Evolutionary conservation across 805 yeast species (phyloP), one percentile per base, ranked within the genome.

Genomic region (Brettanomyces sp.): DNA sequence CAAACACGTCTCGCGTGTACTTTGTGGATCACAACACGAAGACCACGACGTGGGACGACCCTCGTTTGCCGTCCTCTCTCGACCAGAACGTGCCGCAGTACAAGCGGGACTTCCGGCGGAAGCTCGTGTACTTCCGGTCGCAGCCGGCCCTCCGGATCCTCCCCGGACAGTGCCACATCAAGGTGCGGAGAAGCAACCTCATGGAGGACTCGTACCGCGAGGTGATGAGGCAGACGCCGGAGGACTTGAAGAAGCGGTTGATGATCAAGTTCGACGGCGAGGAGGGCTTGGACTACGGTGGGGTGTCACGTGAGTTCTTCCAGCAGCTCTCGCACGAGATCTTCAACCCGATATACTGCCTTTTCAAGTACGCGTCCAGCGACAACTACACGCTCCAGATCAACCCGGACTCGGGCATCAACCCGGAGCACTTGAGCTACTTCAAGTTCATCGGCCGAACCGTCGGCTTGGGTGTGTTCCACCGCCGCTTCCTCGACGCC

Each of bases 21-120:
- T 93, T 93, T 65, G 99, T 93, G 54, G 99, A 93, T 66, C 99
- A 93, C 72, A 93, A 93, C 68, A 93, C 99, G 32, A 93, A 93
- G 70, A 93, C 99, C 0, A 93, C 99, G 0, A 93, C 99, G 1
- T 93, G 99, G 99, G 99, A 93, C 67, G 99, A 93, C 64, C 99
- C 99, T 52, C 82, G 99, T 62, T 75, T 93, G 63, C 99, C 99
- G 44, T 88, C 97, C 5, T 86, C 96, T 7, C 72, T 93, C 56
- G 99, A 93, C 66, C 98, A 93, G 69, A 91, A 91, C 56, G 99
- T 93, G 57, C 99, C 99, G 22, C 98, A 93, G 69, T 93, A 93
- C 67, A 93, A 93, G 76, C 91, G 99, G 72, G 99, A 93, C 67
- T 93, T 93, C 70, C 79, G 99, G 69, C 82, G 99, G 69, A 93